Conservation (phyloP, 2,329 filamentous ascomycete genomes). For the Fusarium paranaense region DNA sequence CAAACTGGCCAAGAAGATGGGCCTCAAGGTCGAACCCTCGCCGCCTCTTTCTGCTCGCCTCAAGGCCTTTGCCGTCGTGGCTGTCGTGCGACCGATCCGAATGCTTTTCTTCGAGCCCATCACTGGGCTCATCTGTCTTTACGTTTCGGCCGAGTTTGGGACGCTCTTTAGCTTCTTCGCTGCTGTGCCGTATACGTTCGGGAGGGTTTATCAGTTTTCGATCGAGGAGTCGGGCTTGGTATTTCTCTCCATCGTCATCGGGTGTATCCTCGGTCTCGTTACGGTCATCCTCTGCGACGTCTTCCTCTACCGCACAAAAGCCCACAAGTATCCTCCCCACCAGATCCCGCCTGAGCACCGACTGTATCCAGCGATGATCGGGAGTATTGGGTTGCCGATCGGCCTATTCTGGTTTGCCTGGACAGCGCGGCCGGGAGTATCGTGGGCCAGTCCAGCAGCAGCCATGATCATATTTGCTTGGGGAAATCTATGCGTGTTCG, state of each 20-base stretch:
- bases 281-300: slow-evolving; percentile 56
- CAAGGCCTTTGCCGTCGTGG: slow-evolving; percentile 53
- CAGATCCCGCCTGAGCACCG: slow-evolving; percentile 66
- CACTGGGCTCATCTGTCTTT: slow-evolving; percentile 65
- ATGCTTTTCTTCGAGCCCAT: slow-evolving; percentile 74
- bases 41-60: slow-evolving; percentile 37
- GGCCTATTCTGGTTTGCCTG: slow-evolving; percentile 72
- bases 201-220: slow-evolving; percentile 57
- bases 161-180: slow-evolving; percentile 66
- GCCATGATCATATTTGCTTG: slow-evolving; percentile 68
- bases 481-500: slow-evolving; percentile 71
- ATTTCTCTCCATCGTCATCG: slow-evolving; percentile 59
- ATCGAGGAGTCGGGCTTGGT: slow-evolving; percentile 57
- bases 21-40: slow-evolving; percentile 39
- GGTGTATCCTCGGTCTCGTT: slow-evolving; percentile 57
- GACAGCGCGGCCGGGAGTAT: slow-evolving; percentile 58
- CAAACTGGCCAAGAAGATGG: slow-evolving; percentile 52
- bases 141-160: slow-evolving; percentile 63
- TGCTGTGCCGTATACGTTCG: slow-evolving; percentile 62
- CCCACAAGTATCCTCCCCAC: slow-evolving; percentile 47
- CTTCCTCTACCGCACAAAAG: slow-evolving; percentile 55
- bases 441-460: slow-evolving; percentile 63
- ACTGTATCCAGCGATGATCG: slow-evolving; percentile 69
- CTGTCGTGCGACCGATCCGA: slow-evolving; percentile 62
- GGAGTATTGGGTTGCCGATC: slow-evolving; percentile 63